A percentile compares a stretch with the other conserved stretches of the same genome.
phyloP scores from a whole-genome alignment of 108 stramenopile species.

The Nannochloropsis oceanica region DNA sequence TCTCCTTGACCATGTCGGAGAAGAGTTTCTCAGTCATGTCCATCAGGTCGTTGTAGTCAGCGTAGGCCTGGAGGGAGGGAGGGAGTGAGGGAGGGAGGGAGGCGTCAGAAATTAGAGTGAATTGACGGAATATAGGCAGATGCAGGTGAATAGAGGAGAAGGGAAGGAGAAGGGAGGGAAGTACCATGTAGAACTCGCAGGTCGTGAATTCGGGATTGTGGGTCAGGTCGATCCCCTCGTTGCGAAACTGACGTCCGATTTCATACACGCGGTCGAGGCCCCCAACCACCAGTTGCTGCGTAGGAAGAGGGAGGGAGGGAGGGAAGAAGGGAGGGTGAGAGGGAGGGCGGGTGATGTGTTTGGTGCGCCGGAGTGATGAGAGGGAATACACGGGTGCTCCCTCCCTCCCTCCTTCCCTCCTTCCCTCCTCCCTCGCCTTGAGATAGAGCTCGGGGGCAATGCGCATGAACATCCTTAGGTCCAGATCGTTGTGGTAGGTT shows the following conservation, averaged over 20 bases:
- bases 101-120: not conserved
- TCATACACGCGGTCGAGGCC: conserved; percentile 98
- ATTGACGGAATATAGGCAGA: not conserved
- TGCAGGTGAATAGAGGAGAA: not conserved
- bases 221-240: conserved; percentile 97
- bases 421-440: conserved; percentile 46
- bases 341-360: not conserved
- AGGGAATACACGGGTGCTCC: no score
- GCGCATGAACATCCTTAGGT: conserved; percentile 81
- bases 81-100: not conserved
- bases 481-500: conserved; percentile 93
- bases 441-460: conserved; percentile 87
- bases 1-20: conserved; percentile 79
- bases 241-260: conserved; percentile 97
- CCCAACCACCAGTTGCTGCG: conserved; percentile 67
- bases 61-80: conserved; percentile 61
- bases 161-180: not conserved
- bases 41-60: conserved; percentile 98
- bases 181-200: conserved; percentile 74
- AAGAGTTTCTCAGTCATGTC: conserved; percentile 92
- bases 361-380: no score
- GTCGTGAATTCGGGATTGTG: conserved; percentile 99
- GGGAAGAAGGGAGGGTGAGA: not conserved
- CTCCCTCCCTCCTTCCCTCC: not conserved
- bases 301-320: not conserved